These are phyloP conservation scores for Batkoa obscura DNA, from an alignment of 371 early-diverging fungal genomes.

Conservation along the genomic window DNA sequence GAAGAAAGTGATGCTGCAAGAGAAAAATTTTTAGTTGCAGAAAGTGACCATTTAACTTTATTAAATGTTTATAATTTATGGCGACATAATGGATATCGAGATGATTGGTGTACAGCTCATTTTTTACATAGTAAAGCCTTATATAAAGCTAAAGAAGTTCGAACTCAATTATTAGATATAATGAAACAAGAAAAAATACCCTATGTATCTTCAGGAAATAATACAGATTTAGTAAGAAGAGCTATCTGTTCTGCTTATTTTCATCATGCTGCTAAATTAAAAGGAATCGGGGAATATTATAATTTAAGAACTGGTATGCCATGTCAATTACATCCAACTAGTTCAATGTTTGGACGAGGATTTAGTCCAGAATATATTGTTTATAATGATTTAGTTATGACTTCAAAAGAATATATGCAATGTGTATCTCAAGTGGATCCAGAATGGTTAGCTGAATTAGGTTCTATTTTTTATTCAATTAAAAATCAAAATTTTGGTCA, in stretches of 20 bases:
- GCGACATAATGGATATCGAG: slow-evolving; percentile 65
- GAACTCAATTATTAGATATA: slow-evolving; percentile 81
- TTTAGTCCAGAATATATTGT: slow-evolving; percentile 92
- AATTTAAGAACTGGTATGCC: slow-evolving; percentile 89
- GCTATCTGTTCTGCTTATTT: slow-evolving; percentile 93
- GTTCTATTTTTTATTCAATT: slow-evolving; percentile 12
- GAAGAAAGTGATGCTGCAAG: slow-evolving; percentile 84
- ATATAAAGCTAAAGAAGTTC: slow-evolving; percentile 87
- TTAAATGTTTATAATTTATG: slow-evolving; percentile 87
- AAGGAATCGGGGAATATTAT: slow-evolving; percentile 84
- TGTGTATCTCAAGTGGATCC: slow-evolving; percentile 93
- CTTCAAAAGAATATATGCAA: slow-evolving; percentile 95
- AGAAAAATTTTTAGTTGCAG: slow-evolving; percentile 87
- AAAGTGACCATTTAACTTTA: slow-evolving; percentile 90
- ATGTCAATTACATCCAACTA: slow-evolving; percentile 90
- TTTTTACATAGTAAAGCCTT: slow-evolving; percentile 86
- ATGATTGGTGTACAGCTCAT: slow-evolving; percentile 80
- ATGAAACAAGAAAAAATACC: slow-evolving; percentile 62
- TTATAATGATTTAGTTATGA: slow-evolving; percentile 89
- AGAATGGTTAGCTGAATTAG: slow-evolving; percentile 83
- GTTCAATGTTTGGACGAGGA: slow-evolving; percentile 79
- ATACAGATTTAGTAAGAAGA: slow-evolving; percentile 22
- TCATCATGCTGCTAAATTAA: slow-evolving; percentile 83
- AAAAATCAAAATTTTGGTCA: slow-evolving; percentile 1
- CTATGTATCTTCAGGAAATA: no score